Evolutionary conservation across 2,329 filamentous ascomycete species (phyloP).

Genomic region (Colletotrichum sp.): DNA sequence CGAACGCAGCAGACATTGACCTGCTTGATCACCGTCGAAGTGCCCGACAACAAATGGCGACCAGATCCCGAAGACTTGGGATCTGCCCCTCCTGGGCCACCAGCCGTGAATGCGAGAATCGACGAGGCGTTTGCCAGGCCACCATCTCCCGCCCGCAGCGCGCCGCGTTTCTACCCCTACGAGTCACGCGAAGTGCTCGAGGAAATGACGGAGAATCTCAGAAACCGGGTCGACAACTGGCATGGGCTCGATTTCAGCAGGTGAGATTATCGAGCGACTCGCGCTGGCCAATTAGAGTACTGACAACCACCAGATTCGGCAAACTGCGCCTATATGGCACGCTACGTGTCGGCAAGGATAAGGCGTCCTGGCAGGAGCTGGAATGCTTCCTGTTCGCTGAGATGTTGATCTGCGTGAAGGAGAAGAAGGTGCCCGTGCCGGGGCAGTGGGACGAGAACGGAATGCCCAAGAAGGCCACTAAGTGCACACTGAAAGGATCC

Average conservation of each 20-base stretch:
- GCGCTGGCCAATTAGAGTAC: constrained; percentile 17
- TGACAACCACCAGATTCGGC: constrained; percentile 71
- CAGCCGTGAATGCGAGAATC: constrained; percentile 45
- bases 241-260: constrained; percentile 91
- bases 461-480: constrained; percentile 66
- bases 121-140: constrained; percentile 61
- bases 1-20: constrained; percentile 95
- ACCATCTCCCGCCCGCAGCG: constrained; percentile 64
- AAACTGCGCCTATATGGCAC: constrained; percentile 89
- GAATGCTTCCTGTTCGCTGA: constrained; percentile 97
- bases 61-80: constrained; percentile 83
- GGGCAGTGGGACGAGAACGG: constrained; percentile 71
- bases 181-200: constrained; percentile 80
- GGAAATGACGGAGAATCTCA: constrained; percentile 84
- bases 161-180: constrained; percentile 70
- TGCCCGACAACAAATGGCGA: constrained; percentile 90
- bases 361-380: constrained; percentile 94
- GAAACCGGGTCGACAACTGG: constrained; percentile 95
- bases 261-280: constrained; percentile 41
- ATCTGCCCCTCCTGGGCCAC: constrained; percentile 48
- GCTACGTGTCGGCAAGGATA: constrained; percentile 93
- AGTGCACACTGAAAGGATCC: constrained; percentile 93
- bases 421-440: constrained; percentile 75
- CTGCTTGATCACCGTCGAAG: constrained; percentile 92
- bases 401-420: constrained; percentile 99